phyloP scores from a whole-genome alignment of 805 yeast genomes.

The Diddensiella transvaalensis region DNA sequence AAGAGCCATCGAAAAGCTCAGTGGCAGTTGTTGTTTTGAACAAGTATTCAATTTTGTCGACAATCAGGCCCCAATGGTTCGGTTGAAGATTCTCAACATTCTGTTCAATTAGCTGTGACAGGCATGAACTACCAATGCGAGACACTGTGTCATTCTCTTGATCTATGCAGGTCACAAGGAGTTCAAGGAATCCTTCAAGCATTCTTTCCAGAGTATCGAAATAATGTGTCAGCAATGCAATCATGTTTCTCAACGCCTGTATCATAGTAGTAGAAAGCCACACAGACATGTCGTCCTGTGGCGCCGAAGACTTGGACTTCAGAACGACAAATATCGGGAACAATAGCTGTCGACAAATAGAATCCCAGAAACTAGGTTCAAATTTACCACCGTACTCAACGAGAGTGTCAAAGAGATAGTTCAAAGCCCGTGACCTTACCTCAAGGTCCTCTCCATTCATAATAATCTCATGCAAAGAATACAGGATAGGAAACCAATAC shows the following conservation, averaged over 20 bases:
- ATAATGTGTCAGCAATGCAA: slow-evolving; percentile 76
- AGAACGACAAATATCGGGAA: slow-evolving; percentile 89
- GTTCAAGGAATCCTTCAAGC: slow-evolving; percentile 72
- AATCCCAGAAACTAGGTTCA: slow-evolving; percentile 74
- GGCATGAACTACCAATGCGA: slow-evolving; percentile 86
- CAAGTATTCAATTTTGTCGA: slow-evolving; percentile 59
- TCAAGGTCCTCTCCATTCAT: slow-evolving; percentile 94
- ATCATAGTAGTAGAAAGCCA: slow-evolving; percentile 97
- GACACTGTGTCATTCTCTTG: slow-evolving; percentile 97
- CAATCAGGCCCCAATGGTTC: slow-evolving; percentile 72
- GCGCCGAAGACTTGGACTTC: slow-evolving; percentile 69
- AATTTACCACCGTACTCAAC: slow-evolving; percentile 77
- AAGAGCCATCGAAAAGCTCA: slow-evolving; percentile 55
- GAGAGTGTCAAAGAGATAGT: slow-evolving; percentile 74
- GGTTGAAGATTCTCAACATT: slow-evolving; percentile 62
- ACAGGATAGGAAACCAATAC: slow-evolving; percentile 83
- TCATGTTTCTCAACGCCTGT: slow-evolving; percentile 88
- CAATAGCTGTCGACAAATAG: slow-evolving; percentile 67
- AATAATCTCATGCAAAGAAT: slow-evolving; percentile 80
- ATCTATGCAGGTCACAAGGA: slow-evolving; percentile 83
- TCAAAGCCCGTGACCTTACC: slow-evolving; percentile 84
- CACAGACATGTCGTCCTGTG: slow-evolving; percentile 82
- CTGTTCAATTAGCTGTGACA: slow-evolving; percentile 72
- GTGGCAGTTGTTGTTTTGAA: slow-evolving; percentile 82
- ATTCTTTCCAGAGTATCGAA: slow-evolving; percentile 71